phyloP scores from a whole-genome alignment of 345 rosid species.

The Dimocarpus longan region DNA sequence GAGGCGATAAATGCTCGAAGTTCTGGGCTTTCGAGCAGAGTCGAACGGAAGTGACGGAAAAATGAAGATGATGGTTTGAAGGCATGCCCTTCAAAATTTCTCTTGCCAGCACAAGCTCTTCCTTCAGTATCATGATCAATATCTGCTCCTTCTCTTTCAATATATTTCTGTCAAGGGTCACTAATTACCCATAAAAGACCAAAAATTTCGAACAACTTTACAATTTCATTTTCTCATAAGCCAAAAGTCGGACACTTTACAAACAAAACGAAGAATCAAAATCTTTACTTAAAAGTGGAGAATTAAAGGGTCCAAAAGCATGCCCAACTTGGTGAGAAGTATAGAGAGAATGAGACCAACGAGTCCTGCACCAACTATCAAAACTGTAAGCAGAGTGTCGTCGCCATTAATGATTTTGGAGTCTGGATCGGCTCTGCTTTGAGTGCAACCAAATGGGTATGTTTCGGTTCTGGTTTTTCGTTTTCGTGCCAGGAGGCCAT shows the following conservation, averaged over 20 bases:
- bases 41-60: too few relatives aligned
- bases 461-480: constrained; percentile 32
- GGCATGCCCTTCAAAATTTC: background rate
- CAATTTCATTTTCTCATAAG: background rate
- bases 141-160: background rate
- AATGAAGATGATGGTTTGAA: too few relatives aligned
- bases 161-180: too few relatives aligned
- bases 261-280: background rate
- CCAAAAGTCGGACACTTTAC: background rate
- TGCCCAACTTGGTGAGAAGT: constrained; percentile 82
- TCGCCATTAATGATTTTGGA: constrained; percentile 24
- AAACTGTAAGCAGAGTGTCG: constrained; percentile 64
- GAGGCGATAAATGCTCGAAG: too few relatives aligned
- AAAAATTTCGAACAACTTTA: background rate
- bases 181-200: too few relatives aligned
- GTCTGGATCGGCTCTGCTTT: constrained; percentile 39
- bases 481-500: constrained; percentile 24
- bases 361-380: constrained; percentile 95
- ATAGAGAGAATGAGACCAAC: constrained; percentile 90
- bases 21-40: too few relatives aligned
- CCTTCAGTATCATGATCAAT: background rate
- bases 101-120: background rate
- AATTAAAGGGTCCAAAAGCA: background rate
- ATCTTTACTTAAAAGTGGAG: background rate
- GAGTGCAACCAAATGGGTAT: constrained; percentile 32